Percentiles rank a stretch among this genome's conserved stretches.
Evolutionary conservation across 192 early-diverging fungal genomes (phyloP).

Genomic region (Umbelopsis vinacea): DNA sequence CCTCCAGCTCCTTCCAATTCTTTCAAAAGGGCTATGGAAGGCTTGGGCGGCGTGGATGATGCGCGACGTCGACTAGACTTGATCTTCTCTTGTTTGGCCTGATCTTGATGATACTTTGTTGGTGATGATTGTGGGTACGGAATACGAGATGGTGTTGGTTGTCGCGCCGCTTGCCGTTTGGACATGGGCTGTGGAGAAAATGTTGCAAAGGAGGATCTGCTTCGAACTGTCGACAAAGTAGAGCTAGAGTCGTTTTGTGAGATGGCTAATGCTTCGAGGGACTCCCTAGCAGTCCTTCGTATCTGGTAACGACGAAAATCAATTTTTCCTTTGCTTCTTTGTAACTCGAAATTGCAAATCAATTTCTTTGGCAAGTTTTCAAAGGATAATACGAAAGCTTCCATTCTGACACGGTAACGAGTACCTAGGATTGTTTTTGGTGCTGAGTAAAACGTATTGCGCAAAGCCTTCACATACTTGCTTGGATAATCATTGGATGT

Average conservation of each 20-base stretch:
- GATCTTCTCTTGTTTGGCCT: not conserved
- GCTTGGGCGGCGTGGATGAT: not conserved
- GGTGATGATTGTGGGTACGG: not conserved
- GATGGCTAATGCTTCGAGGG: constrained; percentile 1
- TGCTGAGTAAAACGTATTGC: constrained; percentile 32
- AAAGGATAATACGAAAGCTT: constrained; percentile 31
- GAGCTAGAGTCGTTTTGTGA: not conserved
- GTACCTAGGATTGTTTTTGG: constrained; percentile 29
- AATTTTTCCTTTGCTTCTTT: constrained; percentile 16
- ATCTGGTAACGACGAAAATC: not conserved
- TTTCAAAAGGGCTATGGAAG: constrained; percentile 8
- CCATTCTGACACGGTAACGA: constrained; percentile 28
- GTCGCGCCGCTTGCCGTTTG: not conserved
- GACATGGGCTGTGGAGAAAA: not conserved
- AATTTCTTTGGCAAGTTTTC: not conserved
- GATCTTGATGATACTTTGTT: not conserved
- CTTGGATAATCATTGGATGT: constrained; percentile 3
- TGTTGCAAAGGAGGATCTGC: not conserved
- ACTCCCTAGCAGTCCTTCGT: constrained; percentile 14
- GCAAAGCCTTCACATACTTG: not conserved
- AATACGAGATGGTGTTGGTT: constrained; percentile 4
- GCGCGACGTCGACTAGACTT: constrained; percentile 5
- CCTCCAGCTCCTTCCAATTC: constrained; percentile 9
- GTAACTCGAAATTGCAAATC: constrained; percentile 33
- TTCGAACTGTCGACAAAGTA: not conserved